These are phyloP conservation scores for Acacia confusa DNA, from an alignment of 306 rosid species.

Conservation along the genomic window DNA sequence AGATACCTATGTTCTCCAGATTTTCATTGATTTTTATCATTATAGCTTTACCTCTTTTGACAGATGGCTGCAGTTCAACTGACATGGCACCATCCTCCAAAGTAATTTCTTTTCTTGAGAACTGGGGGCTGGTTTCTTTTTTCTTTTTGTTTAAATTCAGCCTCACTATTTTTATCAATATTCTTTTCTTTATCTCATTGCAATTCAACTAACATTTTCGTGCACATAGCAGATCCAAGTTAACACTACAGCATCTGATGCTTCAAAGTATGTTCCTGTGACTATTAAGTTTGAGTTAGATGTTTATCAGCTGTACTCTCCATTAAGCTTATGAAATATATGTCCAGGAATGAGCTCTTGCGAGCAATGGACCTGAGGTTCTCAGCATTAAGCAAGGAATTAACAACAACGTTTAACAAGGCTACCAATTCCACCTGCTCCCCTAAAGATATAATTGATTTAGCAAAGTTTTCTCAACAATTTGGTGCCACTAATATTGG, in stretches of 20 bases:
- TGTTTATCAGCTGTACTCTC: constrained; percentile 32
- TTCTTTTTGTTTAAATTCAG: constrained; percentile 23
- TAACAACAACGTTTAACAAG: constrained; percentile 49
- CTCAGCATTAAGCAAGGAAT: constrained; percentile 63
- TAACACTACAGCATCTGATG: constrained; percentile 55
- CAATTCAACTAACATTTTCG: constrained; percentile 39
- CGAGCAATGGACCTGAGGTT: constrained; percentile 93
- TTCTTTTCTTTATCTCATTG: constrained; percentile 16
- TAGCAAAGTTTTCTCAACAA: constrained; percentile 51
- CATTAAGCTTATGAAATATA: constrained; percentile 44
- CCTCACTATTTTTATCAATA: constrained; percentile 21
- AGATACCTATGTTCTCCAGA: neutral
- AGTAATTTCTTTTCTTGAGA: constrained; percentile 42
- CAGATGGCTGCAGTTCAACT: constrained; percentile 42
- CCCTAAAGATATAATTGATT: constrained; percentile 43
- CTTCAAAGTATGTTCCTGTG: constrained; percentile 78
- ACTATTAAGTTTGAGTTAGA: constrained; percentile 32
- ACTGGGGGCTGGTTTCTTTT: constrained; percentile 25
- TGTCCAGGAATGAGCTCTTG: constrained; percentile 77
- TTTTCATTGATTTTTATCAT: constrained; percentile 25
- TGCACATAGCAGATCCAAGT: constrained; percentile 61
- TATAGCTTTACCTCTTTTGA: constrained; percentile 26
- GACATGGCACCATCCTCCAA: constrained; percentile 35
- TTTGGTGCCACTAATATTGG: constrained; percentile 70
- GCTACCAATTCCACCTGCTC: constrained; percentile 51